A percentile compares a stretch with the other conserved stretches of the same genome.
These are phyloP conservation scores for Cladorrhinum sp. DNA, from an alignment of 2,329 filamentous ascomycete species.

Conservation along the genomic window DNA sequence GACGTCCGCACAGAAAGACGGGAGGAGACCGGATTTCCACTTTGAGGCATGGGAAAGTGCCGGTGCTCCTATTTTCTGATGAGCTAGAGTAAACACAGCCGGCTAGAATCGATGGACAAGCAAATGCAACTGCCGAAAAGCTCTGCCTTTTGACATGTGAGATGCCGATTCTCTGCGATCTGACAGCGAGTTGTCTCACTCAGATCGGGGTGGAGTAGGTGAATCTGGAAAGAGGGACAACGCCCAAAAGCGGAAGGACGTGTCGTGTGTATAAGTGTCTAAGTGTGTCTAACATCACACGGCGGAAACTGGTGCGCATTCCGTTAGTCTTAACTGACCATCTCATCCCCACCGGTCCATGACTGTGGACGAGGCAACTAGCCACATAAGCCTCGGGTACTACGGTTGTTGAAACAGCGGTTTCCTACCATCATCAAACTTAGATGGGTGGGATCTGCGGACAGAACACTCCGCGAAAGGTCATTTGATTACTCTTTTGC, in stretches of 20 bases:
- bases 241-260: neutral
- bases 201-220: neutral
- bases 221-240: neutral
- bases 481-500: neutral
- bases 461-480: neutral
- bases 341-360: neutral
- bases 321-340: neutral
- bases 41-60: too few relatives aligned
- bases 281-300: neutral
- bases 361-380: neutral
- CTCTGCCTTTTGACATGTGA: neutral
- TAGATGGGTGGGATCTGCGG: neutral
- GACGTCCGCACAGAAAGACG: too few relatives aligned
- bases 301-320: neutral
- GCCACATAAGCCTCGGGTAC: neutral
- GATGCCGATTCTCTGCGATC: neutral
- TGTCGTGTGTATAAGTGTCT: neutral
- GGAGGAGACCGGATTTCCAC: too few relatives aligned
- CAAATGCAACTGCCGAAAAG: neutral
- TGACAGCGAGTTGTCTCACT: neutral
- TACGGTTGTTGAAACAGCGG: neutral
- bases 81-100: neutral
- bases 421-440: neutral
- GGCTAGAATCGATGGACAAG: neutral
- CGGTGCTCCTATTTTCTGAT: neutral